These are phyloP conservation scores for Cicer yamashitae DNA, from an alignment of 306 rosid species.

Conservation along the genomic window DNA sequence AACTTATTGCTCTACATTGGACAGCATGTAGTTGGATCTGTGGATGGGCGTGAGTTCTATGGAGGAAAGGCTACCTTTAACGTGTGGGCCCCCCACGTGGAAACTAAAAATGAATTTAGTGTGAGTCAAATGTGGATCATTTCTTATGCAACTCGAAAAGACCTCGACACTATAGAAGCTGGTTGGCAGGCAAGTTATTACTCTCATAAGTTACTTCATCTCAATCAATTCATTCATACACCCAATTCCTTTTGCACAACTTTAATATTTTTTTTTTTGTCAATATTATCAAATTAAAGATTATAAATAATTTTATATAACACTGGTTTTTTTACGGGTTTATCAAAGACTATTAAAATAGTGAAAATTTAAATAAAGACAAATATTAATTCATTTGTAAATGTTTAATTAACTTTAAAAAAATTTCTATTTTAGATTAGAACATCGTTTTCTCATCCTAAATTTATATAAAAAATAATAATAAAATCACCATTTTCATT, in stretches of 20 bases:
- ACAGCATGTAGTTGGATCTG: conserved; percentile 98
- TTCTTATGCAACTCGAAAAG: conserved; percentile 74
- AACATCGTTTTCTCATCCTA: too few species aligned
- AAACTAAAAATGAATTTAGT: conserved; percentile 86
- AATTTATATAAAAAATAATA: too few species aligned
- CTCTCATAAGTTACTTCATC: conserved; percentile 37
- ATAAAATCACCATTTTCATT: too few species aligned
- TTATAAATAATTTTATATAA: too few species aligned
- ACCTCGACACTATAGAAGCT: conserved; percentile 94
- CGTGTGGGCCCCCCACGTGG: conserved; percentile 89
- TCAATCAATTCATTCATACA: neutral
- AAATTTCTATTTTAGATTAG: too few species aligned
- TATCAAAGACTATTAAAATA: too few species aligned
- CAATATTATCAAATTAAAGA: too few species aligned
- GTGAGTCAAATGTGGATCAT: conserved; percentile 96
- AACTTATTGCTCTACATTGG: neutral
- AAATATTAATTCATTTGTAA: too few species aligned
- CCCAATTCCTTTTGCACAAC: neutral
- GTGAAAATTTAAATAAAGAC: too few species aligned
- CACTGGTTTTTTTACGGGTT: too few species aligned
- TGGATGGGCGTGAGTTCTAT: conserved; percentile 75
- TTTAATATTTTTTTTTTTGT: too few species aligned
- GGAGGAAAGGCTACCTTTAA: conserved; percentile 95
- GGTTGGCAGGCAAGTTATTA: conserved; percentile 86
- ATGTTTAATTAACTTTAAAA: too few species aligned